Evolutionary conservation across 169 alveolate genomes (phyloP), one percentile per base, ranked within the genome.

Genomic region (Eimeria brunetti): DNA sequence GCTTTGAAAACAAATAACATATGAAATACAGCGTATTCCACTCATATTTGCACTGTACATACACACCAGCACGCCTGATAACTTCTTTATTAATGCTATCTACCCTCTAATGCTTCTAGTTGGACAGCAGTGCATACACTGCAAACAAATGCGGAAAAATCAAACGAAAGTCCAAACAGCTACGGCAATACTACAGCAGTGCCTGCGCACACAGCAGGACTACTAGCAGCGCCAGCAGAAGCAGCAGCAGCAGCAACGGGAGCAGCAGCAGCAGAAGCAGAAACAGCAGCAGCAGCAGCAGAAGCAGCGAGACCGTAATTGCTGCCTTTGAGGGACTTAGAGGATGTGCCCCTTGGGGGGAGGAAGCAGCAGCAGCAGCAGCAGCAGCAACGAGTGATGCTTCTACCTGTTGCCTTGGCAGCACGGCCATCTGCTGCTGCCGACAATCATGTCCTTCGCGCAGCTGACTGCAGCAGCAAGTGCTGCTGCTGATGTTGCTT

Each of bases 401-500:
- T 41, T 3, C 80, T 69, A 18, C n/a, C 46, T 36, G 46, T 2
- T 69, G 80, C 30, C 46, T 30, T 36, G 46, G 80, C 67, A 8
- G 46, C 80, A 69, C 80, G n/a, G 80, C 16, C 46, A 69, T 14
- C 51, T 33, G 46, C 80, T 69, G 38, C 80, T 30, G 80, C 80
- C 12, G 80, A 41, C 89, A 11, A 49, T 9, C 44, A 81, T 81
- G 89, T 81, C 89, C 18, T 81, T 81, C 56, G 89, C 71, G 3
- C 71, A 81, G 51, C 56, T 81, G 71, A 58, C 33, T 81, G 89
- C 89, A 75, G 85, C 85, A 75, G 89, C 89, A 2, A 71, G 88
- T 30, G 94, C 94, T 49, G 76, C 95, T n/a, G 95, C 90, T 27
- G 95, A 90, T 80, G 80, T 84, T 24, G 95, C 95, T 33, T 90